Percentiles rank a stretch among this genome's conserved stretches.
Conservation (phyloP, 1,139 yeast genomes). For the Scheffersomyces segobiensis region DNA sequence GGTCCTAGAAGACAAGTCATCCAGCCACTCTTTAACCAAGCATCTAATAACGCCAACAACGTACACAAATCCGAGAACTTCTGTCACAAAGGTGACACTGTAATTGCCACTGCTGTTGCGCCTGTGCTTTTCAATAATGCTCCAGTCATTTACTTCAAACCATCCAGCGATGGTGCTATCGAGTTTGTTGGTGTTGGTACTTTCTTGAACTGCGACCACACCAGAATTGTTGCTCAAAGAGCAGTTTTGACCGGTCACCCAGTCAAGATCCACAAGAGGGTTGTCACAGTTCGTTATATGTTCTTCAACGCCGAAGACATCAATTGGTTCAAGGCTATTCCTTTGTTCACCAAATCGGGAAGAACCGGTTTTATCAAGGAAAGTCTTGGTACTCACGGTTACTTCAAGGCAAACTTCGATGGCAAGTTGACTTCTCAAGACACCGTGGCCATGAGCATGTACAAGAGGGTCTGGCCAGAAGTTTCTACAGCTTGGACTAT, state of each 20-base stretch:
- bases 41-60: conserved; percentile 74
- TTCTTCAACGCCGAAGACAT: conserved; percentile 92
- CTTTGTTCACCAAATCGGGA: conserved; percentile 88
- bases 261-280: conserved; percentile 88
- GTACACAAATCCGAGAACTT: conserved; percentile 87
- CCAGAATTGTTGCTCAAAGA: conserved; percentile 84
- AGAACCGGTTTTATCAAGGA: conserved; percentile 93
- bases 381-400: conserved; percentile 96
- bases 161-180: conserved; percentile 44
- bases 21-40: conserved; percentile 81
- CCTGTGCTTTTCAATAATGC: conserved; percentile 85
- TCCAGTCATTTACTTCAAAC: conserved; percentile 73
- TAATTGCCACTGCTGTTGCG: conserved; percentile 85
- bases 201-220: conserved; percentile 81
- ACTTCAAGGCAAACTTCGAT: conserved; percentile 94
- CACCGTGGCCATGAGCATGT: conserved; percentile 89
- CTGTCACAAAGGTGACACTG: conserved; percentile 68
- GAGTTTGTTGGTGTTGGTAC: conserved; percentile 89
- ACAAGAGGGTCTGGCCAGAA: conserved; percentile 91
- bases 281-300: conserved; percentile 95
- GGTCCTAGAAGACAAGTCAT: conserved; percentile 91
- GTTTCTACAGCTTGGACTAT: conserved; percentile 32
- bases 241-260: conserved; percentile 92
- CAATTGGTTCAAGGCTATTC: conserved; percentile 86
- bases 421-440: conserved; percentile 91